Base-by-base conservation (phyloP, 495 filamentous ascomycete species). In the Hamigera avellanea region DNA sequence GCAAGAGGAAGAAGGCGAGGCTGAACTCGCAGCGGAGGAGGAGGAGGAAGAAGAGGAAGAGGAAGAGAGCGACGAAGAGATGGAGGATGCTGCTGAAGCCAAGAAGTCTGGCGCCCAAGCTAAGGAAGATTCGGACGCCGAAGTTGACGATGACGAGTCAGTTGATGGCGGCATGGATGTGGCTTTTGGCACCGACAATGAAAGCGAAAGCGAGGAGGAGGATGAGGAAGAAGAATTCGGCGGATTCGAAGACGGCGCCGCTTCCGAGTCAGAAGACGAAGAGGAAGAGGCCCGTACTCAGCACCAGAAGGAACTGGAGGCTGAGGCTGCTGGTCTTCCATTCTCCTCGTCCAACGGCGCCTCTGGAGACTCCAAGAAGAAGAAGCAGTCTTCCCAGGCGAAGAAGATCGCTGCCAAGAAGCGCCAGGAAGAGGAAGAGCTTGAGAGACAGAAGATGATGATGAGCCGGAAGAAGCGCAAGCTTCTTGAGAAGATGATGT, bases 381-480 rank as follows among this genome's bases (percentile, higher is more conserved):
- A 70, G 45, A 82, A 76, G 52, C n/a, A 64, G 41, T 75, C 72
- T 47, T 58, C 69, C 13, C 70, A 82, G 36, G 68, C 70, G 43
- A 84, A 80, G 68, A 79, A 73, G 59, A 64, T 78, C 8, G 78
- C 76, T 32, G 53, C 57, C 19, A 79, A 76, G 67, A 76, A 78
- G 64, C 66, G 73, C 40, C 70, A 84, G 53, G 82, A 86, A 53
- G 83, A 83, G 15, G 84, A 89, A 54, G 82, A 88, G 45, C 64
- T 88, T 32, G 83, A 89, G 60, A 69, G 85, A 55, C 76, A 80
- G 56, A 89, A 89, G 72, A 86, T 86, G 59, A 93, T 93, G 85
- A 81, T 93, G 69, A 80, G 78, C 60, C 76, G 84, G 62, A 87
- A 85, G 75, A 89, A 89, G 72, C 68, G 85, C 46, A 89, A 88